Percentiles rank a stretch among this genome's conserved stretches.
These are phyloP conservation scores for Entomortierella beljakovae DNA, from an alignment of 192 early-diverging fungal genomes.

Conservation along the genomic window DNA sequence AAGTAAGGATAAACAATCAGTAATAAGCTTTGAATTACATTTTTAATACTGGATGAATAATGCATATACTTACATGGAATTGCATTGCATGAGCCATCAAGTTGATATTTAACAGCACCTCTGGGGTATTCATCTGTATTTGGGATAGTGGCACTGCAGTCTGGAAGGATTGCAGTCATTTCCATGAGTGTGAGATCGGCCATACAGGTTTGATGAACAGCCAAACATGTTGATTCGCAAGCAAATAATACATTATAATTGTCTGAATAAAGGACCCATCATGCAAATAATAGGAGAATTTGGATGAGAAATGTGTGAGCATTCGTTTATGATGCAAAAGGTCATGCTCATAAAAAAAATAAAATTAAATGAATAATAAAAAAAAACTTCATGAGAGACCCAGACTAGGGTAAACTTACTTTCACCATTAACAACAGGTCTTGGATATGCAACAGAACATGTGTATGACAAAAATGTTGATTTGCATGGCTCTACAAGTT, in stretches of 20 bases:
- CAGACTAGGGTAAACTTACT: too few species aligned
- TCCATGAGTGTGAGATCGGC: conserved; percentile 21
- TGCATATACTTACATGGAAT: conserved; percentile 26
- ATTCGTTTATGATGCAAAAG: too few species aligned
- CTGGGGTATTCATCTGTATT: conserved; percentile 17
- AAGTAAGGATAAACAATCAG: background rate
- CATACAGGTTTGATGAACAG: conserved; percentile 21
- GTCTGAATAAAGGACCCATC: conserved; percentile 6
- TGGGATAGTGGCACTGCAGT: conserved; percentile 25
- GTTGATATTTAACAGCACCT: conserved; percentile 21
- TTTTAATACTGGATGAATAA: background rate
- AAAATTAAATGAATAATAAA: too few species aligned
- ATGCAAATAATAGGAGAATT: background rate
- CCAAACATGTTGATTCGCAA: conserved; percentile 52
- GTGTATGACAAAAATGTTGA: conserved; percentile 32
- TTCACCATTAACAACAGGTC: conserved; percentile 31
- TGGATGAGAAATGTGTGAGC: background rate
- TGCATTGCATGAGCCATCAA: conserved; percentile 35
- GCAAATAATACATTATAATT: conserved; percentile 48
- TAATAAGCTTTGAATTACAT: too few species aligned
- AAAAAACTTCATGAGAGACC: too few species aligned
- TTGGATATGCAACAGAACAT: conserved; percentile 42
- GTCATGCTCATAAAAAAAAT: too few species aligned
- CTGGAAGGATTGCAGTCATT: conserved; percentile 32
- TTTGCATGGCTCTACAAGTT: conserved; percentile 30